These are phyloP conservation scores for Nicotiana obtusifolia DNA, from an alignment of 257 asterid species.

Conservation along the genomic window DNA sequence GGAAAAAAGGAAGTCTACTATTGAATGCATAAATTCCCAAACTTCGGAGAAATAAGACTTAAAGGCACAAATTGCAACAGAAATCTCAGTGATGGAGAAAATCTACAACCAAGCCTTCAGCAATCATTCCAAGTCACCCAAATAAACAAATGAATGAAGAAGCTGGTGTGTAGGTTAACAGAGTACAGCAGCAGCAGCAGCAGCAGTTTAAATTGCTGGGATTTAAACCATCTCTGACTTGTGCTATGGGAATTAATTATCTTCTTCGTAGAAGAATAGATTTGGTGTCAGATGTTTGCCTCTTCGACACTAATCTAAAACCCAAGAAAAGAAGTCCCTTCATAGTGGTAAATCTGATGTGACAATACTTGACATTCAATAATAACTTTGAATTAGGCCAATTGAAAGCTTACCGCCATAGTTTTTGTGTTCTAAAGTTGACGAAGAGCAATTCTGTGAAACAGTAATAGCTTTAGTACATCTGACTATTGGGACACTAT, in stretches of 20 bases:
- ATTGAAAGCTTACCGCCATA: neutral
- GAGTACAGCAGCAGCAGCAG: too few species aligned
- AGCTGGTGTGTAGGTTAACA: too few species aligned
- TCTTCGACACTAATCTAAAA: neutral
- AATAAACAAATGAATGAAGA: too few species aligned
- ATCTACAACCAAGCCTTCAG: neutral
- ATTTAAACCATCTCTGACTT: neutral
- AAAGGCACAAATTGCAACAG: neutral
- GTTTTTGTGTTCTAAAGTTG: conserved; percentile 17
- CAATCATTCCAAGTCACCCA: neutral
- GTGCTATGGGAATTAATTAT: neutral
- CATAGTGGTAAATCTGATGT: neutral
- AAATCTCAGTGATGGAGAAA: neutral
- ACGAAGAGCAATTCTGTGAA: conserved; percentile 15
- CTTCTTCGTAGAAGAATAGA: neutral
- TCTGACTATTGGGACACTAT: conserved; percentile 25
- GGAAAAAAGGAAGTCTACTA: neutral
- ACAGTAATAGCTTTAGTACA: conserved; percentile 21
- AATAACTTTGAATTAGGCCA: neutral
- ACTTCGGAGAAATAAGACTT: neutral
- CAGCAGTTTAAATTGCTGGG: neutral
- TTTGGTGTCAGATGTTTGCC: neutral
- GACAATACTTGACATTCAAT: neutral
- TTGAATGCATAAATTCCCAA: neutral
- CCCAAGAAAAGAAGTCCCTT: neutral